Evolutionary conservation across 2,329 filamentous ascomycete species (phyloP).

Genomic region (Trichoderma afroharzianum): DNA sequence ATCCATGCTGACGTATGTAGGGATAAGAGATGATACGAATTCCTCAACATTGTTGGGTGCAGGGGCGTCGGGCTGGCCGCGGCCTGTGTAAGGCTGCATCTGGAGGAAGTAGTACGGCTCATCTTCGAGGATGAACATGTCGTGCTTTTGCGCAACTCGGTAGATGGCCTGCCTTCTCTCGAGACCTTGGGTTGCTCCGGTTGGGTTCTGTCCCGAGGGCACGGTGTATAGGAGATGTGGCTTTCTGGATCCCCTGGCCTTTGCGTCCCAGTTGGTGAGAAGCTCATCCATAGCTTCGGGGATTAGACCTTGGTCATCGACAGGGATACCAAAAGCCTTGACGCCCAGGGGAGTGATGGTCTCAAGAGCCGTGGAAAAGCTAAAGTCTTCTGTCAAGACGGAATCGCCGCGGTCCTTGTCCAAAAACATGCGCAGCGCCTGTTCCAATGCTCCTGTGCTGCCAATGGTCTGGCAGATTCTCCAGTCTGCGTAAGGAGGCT

Average conservation of each 20-base stretch:
- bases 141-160: slow-evolving; percentile 74
- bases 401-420: slow-evolving; percentile 66
- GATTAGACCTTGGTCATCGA: slow-evolving; percentile 53
- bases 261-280: slow-evolving; percentile 48
- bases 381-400: slow-evolving; percentile 85
- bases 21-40: slow-evolving; percentile 61
- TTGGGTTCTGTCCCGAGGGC: slow-evolving; percentile 84
- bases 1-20: slow-evolving; percentile 76
- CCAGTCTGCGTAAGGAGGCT: slow-evolving; percentile 90
- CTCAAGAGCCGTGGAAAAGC: slow-evolving; percentile 71
- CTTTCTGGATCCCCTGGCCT: slow-evolving; percentile 42
- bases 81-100: slow-evolving; percentile 69
- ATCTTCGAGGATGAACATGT: slow-evolving; percentile 84
- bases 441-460: slow-evolving; percentile 81
- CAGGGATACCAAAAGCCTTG: slow-evolving; percentile 46
- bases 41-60: slow-evolving; percentile 61
- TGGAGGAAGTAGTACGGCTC: slow-evolving; percentile 95
- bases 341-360: slow-evolving; percentile 53
- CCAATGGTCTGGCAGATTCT: slow-evolving; percentile 77
- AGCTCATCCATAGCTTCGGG: slow-evolving; percentile 51
- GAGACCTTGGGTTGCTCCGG: slow-evolving; percentile 72
- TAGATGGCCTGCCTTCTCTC: slow-evolving; percentile 71
- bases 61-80: slow-evolving; percentile 47
- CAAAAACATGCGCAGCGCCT: slow-evolving; percentile 77
- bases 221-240: slow-evolving; percentile 59